A percentile compares a stretch with the other conserved stretches of the same genome.
phyloP scores from a whole-genome alignment of 441 rosid genomes.

The Arabidopsis lyrata region DNA sequence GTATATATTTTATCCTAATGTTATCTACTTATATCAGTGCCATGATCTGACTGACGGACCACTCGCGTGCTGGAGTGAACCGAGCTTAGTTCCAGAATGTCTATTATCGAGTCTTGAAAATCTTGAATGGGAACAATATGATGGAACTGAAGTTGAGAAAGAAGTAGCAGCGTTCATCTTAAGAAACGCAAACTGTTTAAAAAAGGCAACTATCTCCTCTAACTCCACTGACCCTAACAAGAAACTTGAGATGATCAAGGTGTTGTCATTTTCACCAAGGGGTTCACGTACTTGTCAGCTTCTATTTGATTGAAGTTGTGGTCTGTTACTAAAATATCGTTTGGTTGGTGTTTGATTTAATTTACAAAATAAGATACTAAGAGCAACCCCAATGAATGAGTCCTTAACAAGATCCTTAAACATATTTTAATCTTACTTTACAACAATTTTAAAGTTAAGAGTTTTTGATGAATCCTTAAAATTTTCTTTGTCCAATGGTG shows the following conservation, averaged over 20 bases:
- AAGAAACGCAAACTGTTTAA: background rate
- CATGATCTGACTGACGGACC: too few relatives aligned
- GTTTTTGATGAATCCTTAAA: too few relatives aligned
- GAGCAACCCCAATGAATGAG: too few relatives aligned
- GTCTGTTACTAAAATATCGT: background rate
- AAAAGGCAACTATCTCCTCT: background rate
- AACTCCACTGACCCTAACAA: background rate
- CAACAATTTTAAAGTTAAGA: too few relatives aligned
- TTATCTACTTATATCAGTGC: too few relatives aligned
- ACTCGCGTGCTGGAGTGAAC: background rate
- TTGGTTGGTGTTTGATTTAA: too few relatives aligned
- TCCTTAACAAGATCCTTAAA: too few relatives aligned
- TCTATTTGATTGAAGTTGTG: background rate
- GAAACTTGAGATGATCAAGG: constrained; percentile 1
- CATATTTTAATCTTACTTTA: too few relatives aligned
- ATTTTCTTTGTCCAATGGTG: too few relatives aligned
- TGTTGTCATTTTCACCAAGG: background rate
- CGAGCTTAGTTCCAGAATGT: background rate
- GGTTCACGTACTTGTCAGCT: background rate
- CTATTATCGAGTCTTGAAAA: background rate
- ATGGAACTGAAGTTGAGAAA: background rate
- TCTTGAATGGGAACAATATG: background rate
- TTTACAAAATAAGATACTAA: too few relatives aligned
- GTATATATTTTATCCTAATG: too few relatives aligned
- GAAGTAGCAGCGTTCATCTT: background rate